Base-by-base conservation (phyloP, 805 yeast species). In the Kuraishia ogatae region DNA sequence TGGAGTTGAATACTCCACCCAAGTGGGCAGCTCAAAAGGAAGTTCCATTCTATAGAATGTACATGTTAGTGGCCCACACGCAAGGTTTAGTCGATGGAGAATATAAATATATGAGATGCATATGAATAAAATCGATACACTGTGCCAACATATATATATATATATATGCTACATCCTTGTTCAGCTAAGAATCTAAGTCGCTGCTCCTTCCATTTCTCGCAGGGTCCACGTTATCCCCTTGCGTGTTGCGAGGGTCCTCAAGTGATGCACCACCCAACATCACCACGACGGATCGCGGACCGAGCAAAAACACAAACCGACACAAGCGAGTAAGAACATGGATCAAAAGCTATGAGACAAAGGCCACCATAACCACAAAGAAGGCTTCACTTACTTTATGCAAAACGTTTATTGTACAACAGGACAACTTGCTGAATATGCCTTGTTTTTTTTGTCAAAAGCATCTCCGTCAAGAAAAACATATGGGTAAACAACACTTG, bases 1-100 rank as follows among this genome's bases (percentile, higher is more conserved):
- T 23, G 60, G 60, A 10, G 21, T 20, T 21, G 26, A 26, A 19
- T 50, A 43, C 39, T 22, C 43, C 28, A 54, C 46, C 50, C 53
- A 54, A 17, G 49, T 21, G 10, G 54, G 54, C 21, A 52, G 29
- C 50, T 52, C 35, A 24, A 39, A 24, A 43, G 28, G 26, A 35
- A 51, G 48, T 19, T 35, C 28, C 43, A 22, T 51, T 19, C 26
- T 35, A 26, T 10, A 26, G 50, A 19, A 8, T 48, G 3, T 22
- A 47, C 50, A n/a, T 22, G 50, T 48, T 48, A 28, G 26, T 35
- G n/a, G 43, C n/a, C 43, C 6, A 3, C 17, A 11, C 43, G n/a
- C 3, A 28, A 28, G 29, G 29, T 26, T 6, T 26, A 26, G 29
- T 26, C 10, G 29, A 26, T 26, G 29, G 10, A 6, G 29, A 5